Evolutionary conservation across 805 yeast genomes (phyloP).

Genomic region (Scheffersomyces lignosus): DNA sequence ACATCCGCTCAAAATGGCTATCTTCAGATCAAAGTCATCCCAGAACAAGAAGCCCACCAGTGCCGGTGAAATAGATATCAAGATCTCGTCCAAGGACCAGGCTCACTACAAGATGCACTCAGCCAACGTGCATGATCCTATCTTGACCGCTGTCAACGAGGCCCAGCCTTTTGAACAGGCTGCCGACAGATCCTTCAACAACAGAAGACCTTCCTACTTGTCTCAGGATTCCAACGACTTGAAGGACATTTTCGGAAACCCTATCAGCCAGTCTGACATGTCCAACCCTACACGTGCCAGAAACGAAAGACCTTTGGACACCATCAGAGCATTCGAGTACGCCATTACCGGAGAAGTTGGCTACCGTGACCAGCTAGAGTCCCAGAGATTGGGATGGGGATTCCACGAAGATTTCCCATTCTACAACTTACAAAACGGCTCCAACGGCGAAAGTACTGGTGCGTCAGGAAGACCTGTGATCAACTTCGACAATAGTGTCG

Average conservation of each 20-base stretch:
- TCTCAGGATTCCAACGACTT: constrained; percentile 54
- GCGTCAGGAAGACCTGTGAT: constrained; percentile 31
- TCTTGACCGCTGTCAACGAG: constrained; percentile 88
- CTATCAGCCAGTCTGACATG: constrained; percentile 75
- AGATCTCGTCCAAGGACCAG: constrained; percentile 20
- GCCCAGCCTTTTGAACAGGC: constrained; percentile 89
- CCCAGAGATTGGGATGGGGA: constrained; percentile 78
- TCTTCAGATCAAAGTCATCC: constrained; percentile 30
- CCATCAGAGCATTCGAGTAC: constrained; percentile 90
- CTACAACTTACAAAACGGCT: constrained; percentile 34
- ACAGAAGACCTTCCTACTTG: constrained; percentile 43
- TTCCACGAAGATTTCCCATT: constrained; percentile 77
- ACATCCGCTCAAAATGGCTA: constrained; percentile 25
- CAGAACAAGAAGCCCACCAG: constrained; percentile 13
- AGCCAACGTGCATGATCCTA: constrained; percentile 82
- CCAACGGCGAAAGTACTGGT: constrained; percentile 40
- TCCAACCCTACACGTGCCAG: constrained; percentile 92
- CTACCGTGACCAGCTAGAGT: constrained; percentile 79
- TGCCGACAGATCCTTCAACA: constrained; percentile 34
- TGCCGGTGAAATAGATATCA: constrained; percentile 10
- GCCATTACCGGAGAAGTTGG: constrained; percentile 86
- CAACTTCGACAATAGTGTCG: constrained; percentile 36
- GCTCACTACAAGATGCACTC: constrained; percentile 61
- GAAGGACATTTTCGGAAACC: constrained; percentile 84
- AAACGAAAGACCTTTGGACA: constrained; percentile 96